Conservation (phyloP, 75 land plant genomes). For the Picea sitchensis region DNA sequence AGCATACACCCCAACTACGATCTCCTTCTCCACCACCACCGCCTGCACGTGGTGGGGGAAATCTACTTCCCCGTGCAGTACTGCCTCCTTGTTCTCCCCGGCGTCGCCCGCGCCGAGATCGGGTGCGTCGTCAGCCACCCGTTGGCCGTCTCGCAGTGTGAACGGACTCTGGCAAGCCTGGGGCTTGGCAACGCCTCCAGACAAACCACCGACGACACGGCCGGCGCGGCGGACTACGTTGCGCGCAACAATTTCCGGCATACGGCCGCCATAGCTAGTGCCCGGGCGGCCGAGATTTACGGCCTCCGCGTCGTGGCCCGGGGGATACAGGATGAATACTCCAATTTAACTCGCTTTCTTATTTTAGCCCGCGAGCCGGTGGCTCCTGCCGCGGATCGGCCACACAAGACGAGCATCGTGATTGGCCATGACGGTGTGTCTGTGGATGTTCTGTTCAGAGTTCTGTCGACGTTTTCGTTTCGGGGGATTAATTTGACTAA, state of each 20-base stretch:
- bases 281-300: slow-evolving; percentile 18
- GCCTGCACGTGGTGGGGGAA: slow-evolving; percentile 35
- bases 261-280: not conserved
- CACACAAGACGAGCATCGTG: not conserved
- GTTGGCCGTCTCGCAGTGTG: slow-evolving; percentile 39
- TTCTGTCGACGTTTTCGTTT: not conserved
- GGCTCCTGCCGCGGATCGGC: not conserved
- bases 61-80: slow-evolving; percentile 36
- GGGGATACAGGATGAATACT: slow-evolving; percentile 67
- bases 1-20: slow-evolving; percentile 54
- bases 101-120: slow-evolving; percentile 19
- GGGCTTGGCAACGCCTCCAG: slow-evolving; percentile 24
- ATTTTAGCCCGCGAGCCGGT: not conserved
- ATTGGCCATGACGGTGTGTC: not conserved
- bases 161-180: slow-evolving; percentile 31
- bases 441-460: not conserved
- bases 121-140: slow-evolving; percentile 44
- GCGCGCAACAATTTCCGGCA: not conserved
- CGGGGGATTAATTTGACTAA: not conserved
- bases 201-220: slow-evolving; percentile 43
- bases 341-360: slow-evolving; percentile 70
- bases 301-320: slow-evolving; percentile 53
- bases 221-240: slow-evolving; percentile 50
- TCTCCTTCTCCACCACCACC: slow-evolving; percentile 33
- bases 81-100: slow-evolving; percentile 41